Conservation (phyloP, 768 basidiomycete species). For the Panellus pusillus region DNA sequence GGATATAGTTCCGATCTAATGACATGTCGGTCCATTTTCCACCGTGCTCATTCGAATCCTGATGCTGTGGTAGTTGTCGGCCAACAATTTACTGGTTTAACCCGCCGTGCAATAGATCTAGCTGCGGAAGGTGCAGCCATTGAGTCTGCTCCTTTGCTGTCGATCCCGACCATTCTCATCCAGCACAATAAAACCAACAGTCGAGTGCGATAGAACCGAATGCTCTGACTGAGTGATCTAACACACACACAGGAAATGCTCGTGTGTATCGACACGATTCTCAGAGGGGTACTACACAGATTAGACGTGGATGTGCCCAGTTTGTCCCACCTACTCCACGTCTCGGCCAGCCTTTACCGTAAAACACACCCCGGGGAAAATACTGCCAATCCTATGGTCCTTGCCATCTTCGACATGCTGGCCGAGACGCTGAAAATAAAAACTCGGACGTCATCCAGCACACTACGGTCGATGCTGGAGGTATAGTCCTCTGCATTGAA, state of each 20-base stretch:
- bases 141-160: slow-evolving; percentile 58
- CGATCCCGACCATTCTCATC: slow-evolving; percentile 51
- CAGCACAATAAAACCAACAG: slow-evolving; percentile 60
- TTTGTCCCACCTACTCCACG: slow-evolving; percentile 49
- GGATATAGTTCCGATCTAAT: slow-evolving; percentile 54
- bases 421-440: slow-evolving; percentile 56
- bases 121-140: slow-evolving; percentile 39
- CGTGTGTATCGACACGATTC: slow-evolving; percentile 55
- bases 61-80: slow-evolving; percentile 49
- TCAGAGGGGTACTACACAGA: slow-evolving; percentile 54
- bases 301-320: slow-evolving; percentile 43
- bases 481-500: slow-evolving; percentile 32
- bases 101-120: slow-evolving; percentile 59
- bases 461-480: slow-evolving; percentile 53
- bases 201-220: slow-evolving; percentile 39
- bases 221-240: slow-evolving; percentile 4
- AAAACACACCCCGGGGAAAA: slow-evolving; percentile 31
- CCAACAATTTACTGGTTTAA: slow-evolving; percentile 49
- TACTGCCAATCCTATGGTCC: slow-evolving; percentile 35
- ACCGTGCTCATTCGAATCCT: neutral
- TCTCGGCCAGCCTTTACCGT: slow-evolving; percentile 45
- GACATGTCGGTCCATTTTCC: slow-evolving; percentile 43
- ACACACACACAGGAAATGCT: slow-evolving; percentile 52
- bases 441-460: slow-evolving; percentile 46
- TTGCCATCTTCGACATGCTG: slow-evolving; percentile 50